phyloP scores from a whole-genome alignment of 768 basidiomycete species.

The Leccinum imitatum region DNA sequence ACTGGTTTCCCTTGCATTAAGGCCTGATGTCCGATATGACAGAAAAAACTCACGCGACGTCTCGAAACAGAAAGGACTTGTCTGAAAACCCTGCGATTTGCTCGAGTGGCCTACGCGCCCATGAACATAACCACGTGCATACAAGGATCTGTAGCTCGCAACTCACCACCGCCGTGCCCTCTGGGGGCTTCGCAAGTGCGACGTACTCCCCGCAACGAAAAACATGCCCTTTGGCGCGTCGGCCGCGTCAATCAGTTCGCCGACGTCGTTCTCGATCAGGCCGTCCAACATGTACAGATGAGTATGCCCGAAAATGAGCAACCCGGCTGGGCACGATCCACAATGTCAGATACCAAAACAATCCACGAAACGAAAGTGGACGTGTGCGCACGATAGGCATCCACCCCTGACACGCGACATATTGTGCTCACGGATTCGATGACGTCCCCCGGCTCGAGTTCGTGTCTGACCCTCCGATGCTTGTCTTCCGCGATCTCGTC shows the following conservation, averaged over 20 bases:
- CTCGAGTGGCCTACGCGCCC: conserved; percentile 60
- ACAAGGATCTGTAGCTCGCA: not conserved
- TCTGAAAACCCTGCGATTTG: conserved; percentile 79
- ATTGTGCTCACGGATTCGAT: conserved; percentile 87
- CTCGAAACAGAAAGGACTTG: conserved; percentile 85
- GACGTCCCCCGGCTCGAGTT: conserved; percentile 85
- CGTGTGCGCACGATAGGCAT: conserved; percentile 75
- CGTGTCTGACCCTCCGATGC: conserved; percentile 80
- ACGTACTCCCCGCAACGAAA: conserved; percentile 80
- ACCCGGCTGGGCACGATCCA: conserved; percentile 53
- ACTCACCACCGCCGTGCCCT: conserved; percentile 79
- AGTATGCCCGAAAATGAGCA: conserved; percentile 81
- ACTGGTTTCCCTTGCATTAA: conserved; percentile 37
- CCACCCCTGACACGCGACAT: conserved; percentile 85
- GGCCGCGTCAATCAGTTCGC: conserved; percentile 84
- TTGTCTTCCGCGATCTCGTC: conserved; percentile 89
- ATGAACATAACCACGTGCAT: not conserved
- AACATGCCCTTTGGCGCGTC: conserved; percentile 82
- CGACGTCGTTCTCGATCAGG: conserved; percentile 80
- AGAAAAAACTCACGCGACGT: conserved; percentile 72
- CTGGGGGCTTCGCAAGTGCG: conserved; percentile 78
- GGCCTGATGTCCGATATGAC: not conserved
- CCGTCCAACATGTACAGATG: conserved; percentile 92
- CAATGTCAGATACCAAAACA: not conserved
- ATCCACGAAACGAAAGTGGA: not conserved